A percentile compares a stretch with the other conserved stretches of the same genome.
These are phyloP conservation scores for Tuber melanosporum DNA, from an alignment of 495 filamentous ascomycete genomes.

Conservation along the genomic window DNA sequence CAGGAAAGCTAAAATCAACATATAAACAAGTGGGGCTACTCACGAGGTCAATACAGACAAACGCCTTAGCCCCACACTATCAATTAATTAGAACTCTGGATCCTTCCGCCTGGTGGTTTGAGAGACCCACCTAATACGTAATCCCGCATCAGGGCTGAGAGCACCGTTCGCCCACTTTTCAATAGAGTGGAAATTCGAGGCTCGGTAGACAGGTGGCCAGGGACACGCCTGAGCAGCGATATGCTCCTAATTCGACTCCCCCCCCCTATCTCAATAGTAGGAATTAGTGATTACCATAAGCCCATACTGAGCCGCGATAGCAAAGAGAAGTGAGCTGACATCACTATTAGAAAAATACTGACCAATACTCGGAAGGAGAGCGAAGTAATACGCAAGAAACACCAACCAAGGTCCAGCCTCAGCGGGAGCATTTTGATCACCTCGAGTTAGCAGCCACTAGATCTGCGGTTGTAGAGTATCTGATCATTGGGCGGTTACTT, in stretches of 20 bases:
- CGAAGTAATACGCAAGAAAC: conserved; percentile 54
- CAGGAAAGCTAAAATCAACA: background rate
- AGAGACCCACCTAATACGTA: conserved; percentile 47
- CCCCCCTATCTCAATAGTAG: conserved; percentile 38
- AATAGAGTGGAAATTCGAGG: conserved; percentile 68
- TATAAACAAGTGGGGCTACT: background rate
- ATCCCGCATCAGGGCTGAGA: conserved; percentile 72
- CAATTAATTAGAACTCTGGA: conserved; percentile 33
- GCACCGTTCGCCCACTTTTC: conserved; percentile 65
- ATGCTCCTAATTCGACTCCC: conserved; percentile 19
- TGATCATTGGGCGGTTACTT: background rate
- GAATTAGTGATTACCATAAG: conserved; percentile 42
- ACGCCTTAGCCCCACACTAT: conserved; percentile 31
- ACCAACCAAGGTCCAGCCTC: conserved; percentile 60
- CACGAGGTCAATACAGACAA: conserved; percentile 1
- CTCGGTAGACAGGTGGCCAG: conserved; percentile 61
- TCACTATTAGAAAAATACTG: conserved; percentile 33
- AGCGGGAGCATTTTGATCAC: conserved; percentile 48
- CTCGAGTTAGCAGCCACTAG: background rate
- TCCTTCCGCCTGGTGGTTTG: background rate
- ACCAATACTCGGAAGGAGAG: conserved; percentile 43
- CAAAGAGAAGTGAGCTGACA: conserved; percentile 59
- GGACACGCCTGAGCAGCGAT: conserved; percentile 63
- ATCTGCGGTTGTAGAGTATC: background rate
- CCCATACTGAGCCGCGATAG: conserved; percentile 50